These are phyloP conservation scores for Trichosporon sp. DNA, from an alignment of 1,284 basidiomycete species.

Conservation along the genomic window DNA sequence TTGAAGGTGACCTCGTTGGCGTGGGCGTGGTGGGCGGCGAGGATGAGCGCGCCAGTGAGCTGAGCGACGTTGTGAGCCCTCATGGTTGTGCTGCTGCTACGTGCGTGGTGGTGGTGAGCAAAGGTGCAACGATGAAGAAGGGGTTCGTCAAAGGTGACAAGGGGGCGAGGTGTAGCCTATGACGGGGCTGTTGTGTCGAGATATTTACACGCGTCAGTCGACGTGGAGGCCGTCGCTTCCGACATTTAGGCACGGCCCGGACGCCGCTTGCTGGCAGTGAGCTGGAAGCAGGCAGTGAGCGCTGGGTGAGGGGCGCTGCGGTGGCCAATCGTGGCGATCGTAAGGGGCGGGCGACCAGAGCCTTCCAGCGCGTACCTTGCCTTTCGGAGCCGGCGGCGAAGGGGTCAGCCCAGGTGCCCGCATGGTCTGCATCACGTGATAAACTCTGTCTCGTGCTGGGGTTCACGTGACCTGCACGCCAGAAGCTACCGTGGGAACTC, in stretches of 20 bases:
- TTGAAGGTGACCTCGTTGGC: constrained; percentile 39
- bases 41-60: constrained; percentile 35
- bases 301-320: too few species aligned
- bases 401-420: too few species aligned
- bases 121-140: neutral
- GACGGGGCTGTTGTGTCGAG: neutral
- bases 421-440: too few species aligned
- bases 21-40: constrained; percentile 32
- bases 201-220: constrained; percentile 8
- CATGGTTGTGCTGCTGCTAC: constrained; percentile 36
- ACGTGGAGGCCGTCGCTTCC: constrained; percentile 5
- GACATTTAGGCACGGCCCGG: neutral
- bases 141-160: neutral
- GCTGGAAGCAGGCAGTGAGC: neutral
- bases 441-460: neutral
- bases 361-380: neutral
- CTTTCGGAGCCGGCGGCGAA: too few species aligned
- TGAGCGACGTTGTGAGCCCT: constrained; percentile 40
- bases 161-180: neutral
- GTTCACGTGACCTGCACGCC: too few species aligned
- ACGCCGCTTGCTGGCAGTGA: neutral
- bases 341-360: too few species aligned
- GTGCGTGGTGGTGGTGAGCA: neutral
- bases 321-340: neutral
- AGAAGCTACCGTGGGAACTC: too few species aligned